Percentiles rank a stretch among this genome's conserved stretches.
Conservation (phyloP, 495 filamentous ascomycete genomes). For the Tuber melanosporum region DNA sequence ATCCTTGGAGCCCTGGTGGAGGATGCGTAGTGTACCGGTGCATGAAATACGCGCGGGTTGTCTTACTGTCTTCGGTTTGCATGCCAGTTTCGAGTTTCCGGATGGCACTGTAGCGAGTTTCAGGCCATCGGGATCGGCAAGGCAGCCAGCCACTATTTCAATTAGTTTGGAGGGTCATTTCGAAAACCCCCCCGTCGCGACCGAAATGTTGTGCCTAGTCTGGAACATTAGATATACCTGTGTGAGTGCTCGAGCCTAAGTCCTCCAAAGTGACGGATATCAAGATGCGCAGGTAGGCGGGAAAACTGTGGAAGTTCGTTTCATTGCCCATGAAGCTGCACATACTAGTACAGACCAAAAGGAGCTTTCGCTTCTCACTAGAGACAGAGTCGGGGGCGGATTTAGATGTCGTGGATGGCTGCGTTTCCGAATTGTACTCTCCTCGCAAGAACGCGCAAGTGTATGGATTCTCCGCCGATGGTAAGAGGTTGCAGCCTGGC, state of each 20-base stretch:
- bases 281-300: constrained; percentile 74
- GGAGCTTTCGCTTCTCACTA: constrained; percentile 49
- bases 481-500: not conserved
- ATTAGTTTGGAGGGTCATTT: constrained; percentile 45
- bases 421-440: not conserved
- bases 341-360: constrained; percentile 79
- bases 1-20: constrained; percentile 62
- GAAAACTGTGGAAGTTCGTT: constrained; percentile 78
- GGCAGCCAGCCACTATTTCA: constrained; percentile 52
- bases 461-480: not conserved
- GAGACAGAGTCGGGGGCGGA: not conserved
- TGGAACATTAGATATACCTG: constrained; percentile 89
- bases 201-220: constrained; percentile 64
- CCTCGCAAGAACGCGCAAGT: not conserved
- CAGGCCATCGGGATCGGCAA: constrained; percentile 68
- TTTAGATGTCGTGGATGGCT: not conserved
- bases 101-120: constrained; percentile 61
- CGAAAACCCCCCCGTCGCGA: constrained; percentile 79
- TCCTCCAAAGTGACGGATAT: constrained; percentile 55
- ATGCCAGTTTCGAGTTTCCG: constrained; percentile 63
- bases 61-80: constrained; percentile 40
- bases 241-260: constrained; percentile 71
- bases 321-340: constrained; percentile 92
- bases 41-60: constrained; percentile 60
- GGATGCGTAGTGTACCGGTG: constrained; percentile 73